Evolutionary conservation across 441 rosid genomes (phyloP), one percentile per base, ranked within the genome.

Genomic region (Cnidoscolus chayamansa): DNA sequence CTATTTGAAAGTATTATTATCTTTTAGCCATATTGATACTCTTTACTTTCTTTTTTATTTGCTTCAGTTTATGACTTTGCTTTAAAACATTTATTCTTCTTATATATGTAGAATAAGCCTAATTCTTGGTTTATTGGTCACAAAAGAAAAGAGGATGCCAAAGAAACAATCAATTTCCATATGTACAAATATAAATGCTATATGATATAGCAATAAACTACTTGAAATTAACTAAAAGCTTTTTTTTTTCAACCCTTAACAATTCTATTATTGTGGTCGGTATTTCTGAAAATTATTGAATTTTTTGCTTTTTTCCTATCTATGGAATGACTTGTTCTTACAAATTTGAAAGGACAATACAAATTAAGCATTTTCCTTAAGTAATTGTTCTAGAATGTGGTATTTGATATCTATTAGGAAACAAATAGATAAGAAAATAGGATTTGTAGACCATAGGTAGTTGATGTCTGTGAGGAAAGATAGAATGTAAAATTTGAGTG

Each of bases 1-100:
- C 7, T 80, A 12, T 72, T 54, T 64, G 63, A 61, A 43, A 67
- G 1, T 15, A 7, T 13, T 13, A 13, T 25, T 49, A 7, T 67
- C 2, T 35, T 9, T 2, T 55, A 68, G 48, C 25, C 45, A 55
- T 55, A 17, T 45, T 49, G 16, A 43, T 59, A 10, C 20, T 25
- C n/a, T 17, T 68, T 11, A 20, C 4, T 3, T 68, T 57, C 16
- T 2, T 0, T 57, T 15, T 25, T 55, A 6, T 45, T 43, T 13
- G 63, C 43, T 43, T 43, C 43, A 9, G 32, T 25, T 15, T 9
- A 48, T 55, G 62, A 30, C 15, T 11, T 55, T 43, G 7, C 54
- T 25, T 20, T 25, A 25, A 8, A 68, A 43, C 12, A 6, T 6
- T 55, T 70, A 16, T 59, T 67, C 12, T n/a, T 60, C 19, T 19